Evolutionary conservation across 2,329 filamentous ascomycete species (phyloP).

Genomic region (Arachnomyces sp.): DNA sequence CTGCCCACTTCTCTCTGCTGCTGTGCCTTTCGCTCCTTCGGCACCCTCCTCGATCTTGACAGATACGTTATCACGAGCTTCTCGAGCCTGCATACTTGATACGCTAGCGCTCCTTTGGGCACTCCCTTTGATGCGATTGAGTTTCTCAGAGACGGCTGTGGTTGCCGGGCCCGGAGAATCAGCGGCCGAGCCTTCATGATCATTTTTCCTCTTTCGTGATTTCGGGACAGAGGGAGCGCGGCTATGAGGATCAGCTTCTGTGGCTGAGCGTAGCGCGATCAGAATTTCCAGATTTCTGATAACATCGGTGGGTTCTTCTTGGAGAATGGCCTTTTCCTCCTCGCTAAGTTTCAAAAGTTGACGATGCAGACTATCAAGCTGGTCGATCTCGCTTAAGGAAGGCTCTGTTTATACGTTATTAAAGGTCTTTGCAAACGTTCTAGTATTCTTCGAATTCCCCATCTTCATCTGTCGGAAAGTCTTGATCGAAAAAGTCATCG

Average conservation of each 20-base stretch:
- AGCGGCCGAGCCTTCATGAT: conserved; percentile 35
- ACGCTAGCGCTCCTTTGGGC: conserved; percentile 35
- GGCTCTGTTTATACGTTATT: conserved; percentile 27
- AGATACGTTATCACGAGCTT: conserved; percentile 27
- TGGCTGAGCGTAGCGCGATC: conserved; percentile 41
- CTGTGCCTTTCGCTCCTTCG: conserved; percentile 35
- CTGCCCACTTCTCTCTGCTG: conserved; percentile 37
- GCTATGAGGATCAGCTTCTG: conserved; percentile 37
- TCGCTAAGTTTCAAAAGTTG: conserved; percentile 41
- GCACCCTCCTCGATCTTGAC: conserved; percentile 38
- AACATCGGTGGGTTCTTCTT: conserved; percentile 43
- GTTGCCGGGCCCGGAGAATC: conserved; percentile 41
- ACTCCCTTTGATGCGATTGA: conserved; percentile 36
- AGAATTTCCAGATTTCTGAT: conserved; percentile 44
- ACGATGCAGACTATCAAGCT: conserved; percentile 40
- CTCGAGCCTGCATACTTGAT: conserved; percentile 34
- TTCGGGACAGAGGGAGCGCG: conserved; percentile 33
- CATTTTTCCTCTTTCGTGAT: conserved; percentile 39
- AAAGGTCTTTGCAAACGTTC: no score
- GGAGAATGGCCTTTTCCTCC: conserved; percentile 41
- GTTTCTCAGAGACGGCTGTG: conserved; percentile 32
- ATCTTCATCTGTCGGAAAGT: not conserved
- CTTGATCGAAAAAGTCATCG: conserved; percentile 4
- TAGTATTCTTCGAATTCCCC: no score
- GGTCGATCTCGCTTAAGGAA: conserved; percentile 33